phyloP scores from a whole-genome alignment of 1,284 basidiomycete species.

The Tylopilus sp. region DNA sequence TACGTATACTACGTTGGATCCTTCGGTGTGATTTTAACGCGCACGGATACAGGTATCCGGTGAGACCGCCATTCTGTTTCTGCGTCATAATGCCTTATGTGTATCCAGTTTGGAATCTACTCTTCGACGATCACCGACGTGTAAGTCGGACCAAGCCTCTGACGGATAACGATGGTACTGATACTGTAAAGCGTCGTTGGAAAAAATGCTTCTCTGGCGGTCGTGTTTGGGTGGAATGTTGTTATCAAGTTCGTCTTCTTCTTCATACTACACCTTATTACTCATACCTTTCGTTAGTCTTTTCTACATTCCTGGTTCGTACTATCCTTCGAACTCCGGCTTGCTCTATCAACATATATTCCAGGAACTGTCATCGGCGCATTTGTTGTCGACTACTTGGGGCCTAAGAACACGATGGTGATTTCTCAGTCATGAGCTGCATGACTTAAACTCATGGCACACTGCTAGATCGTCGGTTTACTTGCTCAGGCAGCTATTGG shows the following conservation, averaged over 20 bases:
- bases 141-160: slow-evolving; percentile 35
- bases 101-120: slow-evolving; percentile 71
- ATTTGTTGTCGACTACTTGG: slow-evolving; percentile 69
- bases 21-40: not conserved
- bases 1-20: slow-evolving; percentile 35
- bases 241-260: slow-evolving; percentile 61
- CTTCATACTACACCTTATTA: not conserved
- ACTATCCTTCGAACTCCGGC: not conserved
- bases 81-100: slow-evolving; percentile 1
- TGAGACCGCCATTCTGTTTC: slow-evolving; percentile 31
- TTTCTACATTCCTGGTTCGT: slow-evolving; percentile 62
- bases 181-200: slow-evolving; percentile 52
- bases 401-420: slow-evolving; percentile 75
- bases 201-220: slow-evolving; percentile 42
- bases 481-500: slow-evolving; percentile 68
- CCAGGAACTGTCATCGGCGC: slow-evolving; percentile 71
- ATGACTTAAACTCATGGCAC: slow-evolving; percentile 1
- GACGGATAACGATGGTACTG: not conserved
- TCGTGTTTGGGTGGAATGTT: slow-evolving; percentile 72
- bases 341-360: slow-evolving; percentile 1
- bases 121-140: slow-evolving; percentile 71
- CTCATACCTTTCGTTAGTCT: slow-evolving; percentile 40
- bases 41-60: slow-evolving; percentile 48
- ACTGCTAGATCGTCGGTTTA: slow-evolving; percentile 59
- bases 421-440: slow-evolving; percentile 1